Evolutionary conservation across 352 stramenopile genomes (phyloP), one percentile per base, ranked within the genome.

Genomic region (Globisporangium canariense): DNA sequence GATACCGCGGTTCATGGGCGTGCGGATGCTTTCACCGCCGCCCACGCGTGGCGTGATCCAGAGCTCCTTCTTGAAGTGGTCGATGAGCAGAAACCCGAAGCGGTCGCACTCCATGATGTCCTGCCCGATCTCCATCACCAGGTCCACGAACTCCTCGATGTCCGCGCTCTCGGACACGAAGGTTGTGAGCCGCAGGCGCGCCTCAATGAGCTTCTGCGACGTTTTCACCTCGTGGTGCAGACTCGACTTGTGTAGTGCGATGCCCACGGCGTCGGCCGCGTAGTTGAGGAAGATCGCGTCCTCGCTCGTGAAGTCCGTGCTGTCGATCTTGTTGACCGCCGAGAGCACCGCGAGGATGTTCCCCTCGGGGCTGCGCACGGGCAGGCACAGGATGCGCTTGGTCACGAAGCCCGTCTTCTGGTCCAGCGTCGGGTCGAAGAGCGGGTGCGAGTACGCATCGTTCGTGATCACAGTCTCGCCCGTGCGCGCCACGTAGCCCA

Each of bases 41-140:
- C 77, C 70, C 10, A 81, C 69, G 16, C 75, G 70, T 8, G 76
- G 79, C 30, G 81, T 91, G 58, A 91, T 91, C 79, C 81, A 91
- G 50, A 91, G 74, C 58, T 91, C 81, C 47, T 89, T 81, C 55
- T 91, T 91, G 61, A 91, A 81, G 52, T 91, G 81, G 30, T 91
- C 81, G 11, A 89, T 84, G 47, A 91, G 79, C 20, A 91, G 49
- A 25, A 91, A 68, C 0, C 81, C 81, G 47, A 91, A 91, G 53
- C 81, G 81, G 51, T 89, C 81, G 51, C 81, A 91, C 7, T 82
- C 75, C 79, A 91, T 91, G 51, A 91, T 84, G 11, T 86, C 75
- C 41, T 89, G 88, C 28, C 82, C 82, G n/a, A 87, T 69, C 20
- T 85, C 76, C 78, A 89, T 88, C 25, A 91, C 80, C 53, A 91